Evolutionary conservation across 2,329 filamentous ascomycete species (phyloP), one percentile per base, ranked within the genome.

Genomic region (Dissoconium aciculare): DNA sequence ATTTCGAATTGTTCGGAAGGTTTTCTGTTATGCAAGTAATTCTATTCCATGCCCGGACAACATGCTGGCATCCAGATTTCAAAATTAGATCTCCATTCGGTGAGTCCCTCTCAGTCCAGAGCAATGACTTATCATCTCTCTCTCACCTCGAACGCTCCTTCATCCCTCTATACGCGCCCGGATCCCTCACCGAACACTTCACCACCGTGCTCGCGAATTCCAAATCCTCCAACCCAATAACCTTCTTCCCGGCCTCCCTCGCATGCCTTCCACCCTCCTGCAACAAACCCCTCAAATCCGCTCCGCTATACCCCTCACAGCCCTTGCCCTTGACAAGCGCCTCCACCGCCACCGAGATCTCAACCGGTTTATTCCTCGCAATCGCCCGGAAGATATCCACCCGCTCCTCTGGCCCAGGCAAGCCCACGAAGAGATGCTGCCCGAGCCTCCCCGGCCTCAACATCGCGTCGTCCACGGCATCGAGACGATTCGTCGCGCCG

Each of bases 391-490:
- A 63, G 38, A 98, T 98, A 34, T 91, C 83, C 0, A 80, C 79
- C 10, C 89, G 69, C 51, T 93, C 84, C 5, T 74, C 66, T 0
- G 76, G 63, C 15, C 73, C 76, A 0, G 89, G 89, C 0, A 95
- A 60, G 46, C 89, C 85, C 23, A 98, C 78, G 44, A 87, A 94
- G 15, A 95, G 67, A n/a, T 78, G 71, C 0, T 78, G 87, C 41
- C 85, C 87, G 1, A 98, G 66, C 15, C 89, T 76, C 1, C 89
- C 89, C 0, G 89, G 87, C 1, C 89, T 77, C 8, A 95, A 68
- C 73, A 98, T 92, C 1, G 89, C 89, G 2, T 82, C 75, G 52
- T 98, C 89, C 43, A 98, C 95, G 60, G 93, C 92, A 50, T 95
- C 87, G 0, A 87, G 87, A 0, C 89, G 66, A 54, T 98, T 98